Base-by-base conservation (phyloP, 1,284 basidiomycete species). In the Neolentinus lepideus region DNA sequence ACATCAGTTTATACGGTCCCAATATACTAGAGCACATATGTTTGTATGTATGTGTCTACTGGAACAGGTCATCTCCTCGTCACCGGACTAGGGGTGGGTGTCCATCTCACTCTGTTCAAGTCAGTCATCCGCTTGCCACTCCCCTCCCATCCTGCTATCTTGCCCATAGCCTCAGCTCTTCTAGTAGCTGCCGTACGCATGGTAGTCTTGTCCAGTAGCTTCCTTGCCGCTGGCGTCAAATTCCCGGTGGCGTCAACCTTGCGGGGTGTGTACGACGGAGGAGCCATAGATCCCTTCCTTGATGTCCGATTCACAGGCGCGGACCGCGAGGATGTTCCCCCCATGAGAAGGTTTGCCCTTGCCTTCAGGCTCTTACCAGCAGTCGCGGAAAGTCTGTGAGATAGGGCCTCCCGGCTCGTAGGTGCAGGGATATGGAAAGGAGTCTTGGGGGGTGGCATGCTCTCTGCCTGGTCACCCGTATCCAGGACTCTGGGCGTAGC, bases 401-500 rank as follows among this genome's bases (percentile, higher is more conserved):
- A 91, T 27, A 96, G 70, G 25, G 78, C 75, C 67, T 97, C 94
- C 33, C 94, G 79, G 27, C 79, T 74, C 36, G 87, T 82, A 1
- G 84, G 84, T 35, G 80, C 81, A 2, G 83, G 78, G 54, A 94
- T 76, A 52, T 80, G 85, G 69, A 93, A 94, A 0, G 85, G 82
- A 31, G 84, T 84, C 56, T 64, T 75, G 3, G 79, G 75, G 24
- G 75, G 71, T 19, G 76, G 74, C 52, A 75, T 61, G 58, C 65
- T 64, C 33, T 72, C 78, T 8, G 71, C 68, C 14, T 75, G 71
- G 54, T 85, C 81, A 54, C 85, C 85, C 0, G 79, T 72, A 55
- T 81, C 78, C 33, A 95, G 78, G 10, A 94, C 79, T 50, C 92
- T 84, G 8, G 92, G 94, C 11, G 94, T 96, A 12, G 89, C 85